Evolutionary conservation across 257 asterid genomes (phyloP).

Genomic region (Buddleja alternifolia): DNA sequence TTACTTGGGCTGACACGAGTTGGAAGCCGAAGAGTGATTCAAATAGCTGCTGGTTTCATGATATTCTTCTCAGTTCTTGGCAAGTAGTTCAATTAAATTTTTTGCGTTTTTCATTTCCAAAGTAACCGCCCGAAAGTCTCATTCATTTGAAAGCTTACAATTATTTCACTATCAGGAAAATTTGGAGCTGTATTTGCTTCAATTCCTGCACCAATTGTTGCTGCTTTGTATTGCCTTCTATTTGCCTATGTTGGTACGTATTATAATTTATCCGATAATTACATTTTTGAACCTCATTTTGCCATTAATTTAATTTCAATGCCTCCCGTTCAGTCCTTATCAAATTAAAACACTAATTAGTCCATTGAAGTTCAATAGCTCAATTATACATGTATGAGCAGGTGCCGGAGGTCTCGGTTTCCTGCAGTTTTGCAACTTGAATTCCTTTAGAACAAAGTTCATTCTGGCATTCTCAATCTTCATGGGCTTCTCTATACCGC

Average conservation of each 20-base stretch:
- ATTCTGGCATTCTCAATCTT: conserved; percentile 82
- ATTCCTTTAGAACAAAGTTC: conserved; percentile 84
- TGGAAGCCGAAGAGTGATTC: conserved; percentile 93
- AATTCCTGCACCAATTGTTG: conserved; percentile 87
- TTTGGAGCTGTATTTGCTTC: conserved; percentile 98
- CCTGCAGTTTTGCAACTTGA: conserved; percentile 90
- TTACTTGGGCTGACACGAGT: conserved; percentile 84
- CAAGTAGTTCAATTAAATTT: conserved; percentile 11
- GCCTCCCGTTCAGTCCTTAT: too few species aligned
- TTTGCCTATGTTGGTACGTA: conserved; percentile 91
- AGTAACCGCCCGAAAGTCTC: not conserved
- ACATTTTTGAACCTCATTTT: not conserved
- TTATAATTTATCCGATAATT: not conserved
- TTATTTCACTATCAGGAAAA: conserved; percentile 55
- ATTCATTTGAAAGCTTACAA: not conserved
- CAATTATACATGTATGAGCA: conserved; percentile 28
- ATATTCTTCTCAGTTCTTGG: conserved; percentile 93
- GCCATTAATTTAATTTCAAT: too few species aligned
- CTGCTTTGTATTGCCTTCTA: conserved; percentile 88
- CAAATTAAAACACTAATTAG: not conserved
- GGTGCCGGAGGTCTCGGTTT: conserved; percentile 85
- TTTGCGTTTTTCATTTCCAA: not conserved
- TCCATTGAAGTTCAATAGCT: conserved; percentile 1
- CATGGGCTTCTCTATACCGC: conserved; percentile 94
- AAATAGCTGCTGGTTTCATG: conserved; percentile 96